Conservation (phyloP, 1,284 basidiomycete species). For the Exobasidium cylindrosporum region DNA sequence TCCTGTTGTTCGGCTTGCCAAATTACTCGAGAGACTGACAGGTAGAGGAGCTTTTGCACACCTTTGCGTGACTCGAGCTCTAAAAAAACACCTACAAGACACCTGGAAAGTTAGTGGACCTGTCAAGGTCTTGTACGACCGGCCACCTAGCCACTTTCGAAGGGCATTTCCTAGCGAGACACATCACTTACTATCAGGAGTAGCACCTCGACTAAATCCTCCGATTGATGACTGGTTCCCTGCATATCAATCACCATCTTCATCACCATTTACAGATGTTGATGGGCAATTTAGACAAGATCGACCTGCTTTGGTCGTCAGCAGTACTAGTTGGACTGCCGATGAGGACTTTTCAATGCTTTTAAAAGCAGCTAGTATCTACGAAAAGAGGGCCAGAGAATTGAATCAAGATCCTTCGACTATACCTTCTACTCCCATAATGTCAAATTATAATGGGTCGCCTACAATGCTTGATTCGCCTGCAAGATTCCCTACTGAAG, state of each 20-base stretch:
- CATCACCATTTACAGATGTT: slow-evolving; percentile 31
- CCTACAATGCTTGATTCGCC: slow-evolving; percentile 8
- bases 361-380: slow-evolving; percentile 56
- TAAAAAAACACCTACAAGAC: slow-evolving; percentile 69
- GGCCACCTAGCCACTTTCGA: slow-evolving; percentile 26
- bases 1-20: slow-evolving; percentile 66
- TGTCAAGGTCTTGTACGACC: slow-evolving; percentile 61
- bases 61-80: slow-evolving; percentile 87
- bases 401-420: slow-evolving; percentile 14
- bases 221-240: slow-evolving; percentile 21
- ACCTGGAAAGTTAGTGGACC: slow-evolving; percentile 65
- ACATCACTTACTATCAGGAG: slow-evolving; percentile 14
- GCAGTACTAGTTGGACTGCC: slow-evolving; percentile 93
- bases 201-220: slow-evolving; percentile 24
- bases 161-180: slow-evolving; percentile 20
- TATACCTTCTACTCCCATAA: neutral
- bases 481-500: neutral
- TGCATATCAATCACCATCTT: slow-evolving; percentile 6
- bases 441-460: neutral
- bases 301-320: slow-evolving; percentile 81
- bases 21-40: slow-evolving; percentile 35
- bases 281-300: slow-evolving; percentile 21
- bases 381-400: slow-evolving; percentile 63
- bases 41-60: slow-evolving; percentile 71
- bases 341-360: slow-evolving; percentile 93